Base-by-base conservation (phyloP, 1,284 basidiomycete genomes). In the Chiua sp. region DNA sequence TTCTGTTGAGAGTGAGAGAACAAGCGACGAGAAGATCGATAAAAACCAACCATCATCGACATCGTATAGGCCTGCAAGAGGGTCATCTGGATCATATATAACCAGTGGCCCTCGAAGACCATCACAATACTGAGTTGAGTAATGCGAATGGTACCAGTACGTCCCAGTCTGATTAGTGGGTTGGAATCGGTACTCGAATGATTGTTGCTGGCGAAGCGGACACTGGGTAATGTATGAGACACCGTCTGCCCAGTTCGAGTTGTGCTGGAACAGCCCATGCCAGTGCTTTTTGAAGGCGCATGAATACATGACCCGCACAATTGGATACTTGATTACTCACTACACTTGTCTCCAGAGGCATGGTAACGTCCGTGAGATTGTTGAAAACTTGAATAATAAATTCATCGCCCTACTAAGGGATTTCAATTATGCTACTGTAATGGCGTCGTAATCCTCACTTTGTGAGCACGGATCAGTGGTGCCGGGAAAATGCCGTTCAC, bases 81-180 rank as follows among this genome's bases (percentile, higher is more conserved):
- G 78, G 53, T 79, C 77, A 1, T 71, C 2, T 7, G 73, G 77
- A 50, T 78, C 78, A 49, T 78, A 75, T 12, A 79, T 68, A 11
- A 79, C 71, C 16, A 73, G 35, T 6, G 75, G 68, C 1, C 83
- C 82, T 47, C 82, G 74, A 44, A 81, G 70, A 22, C 81, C 42
- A 12, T 44, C 42, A 44, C 42, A 44, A 44, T 44, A 44, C 22
- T 44, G 42, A 22, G n/a, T 22, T 13, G 42, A 22, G 22, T 22
- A 44, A 13, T 44, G 42, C 13, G 42, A 44, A 44, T 44, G 42
- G 12, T 44, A 44, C 42, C 42, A 44, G n/a, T 22, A 44, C 42
- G 42, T 44, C 22, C 42, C 42, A 44, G 42, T 69, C 51, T 73
- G 74, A 22, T 53, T 51, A 1, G 20, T 44, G 23, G 62, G 46